Conservation (phyloP, 306 rosid species). For the Dalbergia cochinchinensis region DNA sequence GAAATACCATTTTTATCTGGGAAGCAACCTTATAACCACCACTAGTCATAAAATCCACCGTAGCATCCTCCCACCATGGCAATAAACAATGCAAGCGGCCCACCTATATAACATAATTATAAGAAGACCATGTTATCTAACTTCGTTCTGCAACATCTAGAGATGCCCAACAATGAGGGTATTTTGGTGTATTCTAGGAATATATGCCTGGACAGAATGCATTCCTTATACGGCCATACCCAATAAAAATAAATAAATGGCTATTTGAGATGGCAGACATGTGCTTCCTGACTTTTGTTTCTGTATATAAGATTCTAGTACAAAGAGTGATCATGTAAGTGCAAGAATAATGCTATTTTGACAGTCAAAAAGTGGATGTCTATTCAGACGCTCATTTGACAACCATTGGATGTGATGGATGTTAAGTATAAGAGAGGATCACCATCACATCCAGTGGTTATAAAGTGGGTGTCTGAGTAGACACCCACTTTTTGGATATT, state of each 20-base stretch:
- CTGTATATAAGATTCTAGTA: not conserved
- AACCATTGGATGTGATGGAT: no score
- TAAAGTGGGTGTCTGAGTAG: no score
- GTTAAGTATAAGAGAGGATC: no score
- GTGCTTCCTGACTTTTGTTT: not conserved
- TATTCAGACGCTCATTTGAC: no score
- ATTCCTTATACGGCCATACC: not conserved
- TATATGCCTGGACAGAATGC: not conserved
- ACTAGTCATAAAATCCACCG: constrained; percentile 74
- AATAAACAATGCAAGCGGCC: constrained; percentile 77
- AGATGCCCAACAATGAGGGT: not conserved
- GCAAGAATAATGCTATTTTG: no score
- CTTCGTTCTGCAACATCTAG: constrained; percentile 22
- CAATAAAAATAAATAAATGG: not conserved
- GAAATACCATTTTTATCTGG: constrained; percentile 64
- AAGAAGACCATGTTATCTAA: constrained; percentile 32
- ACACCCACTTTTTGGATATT: no score
- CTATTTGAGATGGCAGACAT: not conserved
- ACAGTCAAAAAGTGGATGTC: no score
- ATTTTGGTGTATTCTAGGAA: not conserved
- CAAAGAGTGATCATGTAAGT: not conserved
- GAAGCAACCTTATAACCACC: constrained; percentile 74
- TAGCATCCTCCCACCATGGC: constrained; percentile 86
- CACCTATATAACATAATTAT: constrained; percentile 49
- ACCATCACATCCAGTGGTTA: no score